A percentile compares a stretch with the other conserved stretches of the same genome.
Evolutionary conservation across 1,284 basidiomycete species (phyloP).

Genomic region (Leccinum pseudoinsigne): DNA sequence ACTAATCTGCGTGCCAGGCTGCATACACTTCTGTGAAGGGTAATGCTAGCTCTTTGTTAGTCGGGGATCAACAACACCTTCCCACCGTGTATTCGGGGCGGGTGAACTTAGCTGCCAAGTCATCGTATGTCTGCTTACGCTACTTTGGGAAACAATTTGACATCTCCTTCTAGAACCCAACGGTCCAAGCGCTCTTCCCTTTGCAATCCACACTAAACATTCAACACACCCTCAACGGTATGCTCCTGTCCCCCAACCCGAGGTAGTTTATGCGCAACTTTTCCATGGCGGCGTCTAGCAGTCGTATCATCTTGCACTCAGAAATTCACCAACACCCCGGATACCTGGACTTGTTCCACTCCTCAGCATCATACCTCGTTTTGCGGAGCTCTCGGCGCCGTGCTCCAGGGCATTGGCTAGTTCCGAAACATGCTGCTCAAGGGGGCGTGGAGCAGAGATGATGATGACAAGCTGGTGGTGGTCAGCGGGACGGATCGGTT

Average conservation of each 20-base stretch:
- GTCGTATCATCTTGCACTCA: conserved; percentile 79
- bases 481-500: conserved; percentile 81
- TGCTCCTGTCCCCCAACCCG: conserved; percentile 51
- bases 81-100: conserved; percentile 61
- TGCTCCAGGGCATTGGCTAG: conserved; percentile 85
- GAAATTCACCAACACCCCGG: conserved; percentile 39
- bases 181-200: conserved; percentile 74
- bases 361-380: conserved; percentile 76
- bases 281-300: conserved; percentile 85
- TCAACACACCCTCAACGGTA: conserved; percentile 64
- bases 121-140: conserved; percentile 48
- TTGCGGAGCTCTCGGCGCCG: conserved; percentile 58
- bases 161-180: conserved; percentile 60
- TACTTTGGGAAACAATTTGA: conserved; percentile 1
- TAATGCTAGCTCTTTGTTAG: no score
- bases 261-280: conserved; percentile 69
- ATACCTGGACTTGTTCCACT: conserved; percentile 67
- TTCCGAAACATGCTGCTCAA: conserved; percentile 79
- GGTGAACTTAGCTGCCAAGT: conserved; percentile 77
- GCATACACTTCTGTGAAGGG: no score
- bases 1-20: no score
- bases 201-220: conserved; percentile 70
- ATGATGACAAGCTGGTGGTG: conserved; percentile 69
- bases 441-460: conserved; percentile 82
- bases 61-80: conserved; percentile 52